Base-by-base conservation (phyloP, 768 basidiomycete genomes). In the Pluteus cervinus region DNA sequence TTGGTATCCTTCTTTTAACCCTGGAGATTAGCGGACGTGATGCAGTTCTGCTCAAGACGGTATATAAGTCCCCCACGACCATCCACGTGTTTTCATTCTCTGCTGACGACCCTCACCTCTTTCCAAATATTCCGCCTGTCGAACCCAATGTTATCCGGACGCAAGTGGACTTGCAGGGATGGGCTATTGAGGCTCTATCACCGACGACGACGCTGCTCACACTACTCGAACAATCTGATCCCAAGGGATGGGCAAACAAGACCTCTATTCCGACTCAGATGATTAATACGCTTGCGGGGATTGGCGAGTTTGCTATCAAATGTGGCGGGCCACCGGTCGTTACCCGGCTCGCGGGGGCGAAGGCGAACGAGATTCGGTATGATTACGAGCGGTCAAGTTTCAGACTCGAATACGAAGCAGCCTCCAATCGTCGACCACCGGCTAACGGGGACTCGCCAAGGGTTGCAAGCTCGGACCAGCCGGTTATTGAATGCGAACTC, bases 151-250 rank as follows among this genome's bases (percentile, higher is more conserved):
- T 85, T 34, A 94, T 96, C 44, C 84, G 93, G 5, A 89, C 88
- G 0, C 93, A 98, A 57, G 82, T 94, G n/a, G 92, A 96, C 55
- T 68, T 99, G n/a, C 92, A 91, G 62, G 96, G 94, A 32, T 98
- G 93, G 88, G 88, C 94, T 1, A 91, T 99, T 49, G 94, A 98
- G 59, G 76, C 86, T 0, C 68, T 99, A 7, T 97, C 93, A 1
- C 96, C 94, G 0, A 97, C 80, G 2, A 98, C 96, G 2, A 96
- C 93, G 0, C 76, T 87, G 8, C 78, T 99, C 43, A 96, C 92
- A 0, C 66, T 99, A 1, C 73, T 99, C 4, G 94, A 98, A 52
- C 96, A 98, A 58, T 92, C 89, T 8, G 94, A 99, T 56, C 92
- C 92, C 5, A 89, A 93, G 59, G 92, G 92, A 31, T 97, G 94